Base-by-base conservation (phyloP, 352 stramenopile species). In the Salisapilia sapeloensis region DNA sequence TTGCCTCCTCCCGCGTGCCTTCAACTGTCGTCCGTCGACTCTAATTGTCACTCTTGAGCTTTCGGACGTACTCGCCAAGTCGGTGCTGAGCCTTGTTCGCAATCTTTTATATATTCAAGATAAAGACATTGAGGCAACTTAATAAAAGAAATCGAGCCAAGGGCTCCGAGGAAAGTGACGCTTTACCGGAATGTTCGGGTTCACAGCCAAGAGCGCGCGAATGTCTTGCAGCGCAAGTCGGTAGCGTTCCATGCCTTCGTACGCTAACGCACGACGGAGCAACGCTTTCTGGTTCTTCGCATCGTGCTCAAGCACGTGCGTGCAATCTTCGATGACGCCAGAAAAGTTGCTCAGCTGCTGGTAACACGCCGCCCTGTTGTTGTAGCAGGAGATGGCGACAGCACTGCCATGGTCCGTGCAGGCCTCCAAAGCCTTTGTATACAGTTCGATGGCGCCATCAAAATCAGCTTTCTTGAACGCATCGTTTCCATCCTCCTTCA, bases 341-440 rank as follows among this genome's bases (percentile, higher is more conserved):
- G 93, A 94, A 56, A 96, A 97, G 63, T 96, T 95, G 56, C 78
- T 95, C 40, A 97, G 87, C 71, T 96, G 87, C 62, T 97, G 93
- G 82, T 96, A 89, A 61, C 90, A 97, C 33, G 90, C 90, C 19
- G 90, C 79, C 50, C 90, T 84, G 49, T 97, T 97, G 53, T 90
- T 86, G 60, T 90, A 94, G 46, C 83, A 94, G 56, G 93, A 94
- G 35, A 97, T 54, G 6, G 83, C 71, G 21, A 97, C 44, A 4
- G 76, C 53, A 29, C 67, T 84, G 24, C 59, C 48, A 23, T 76
- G 60, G 29, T 91, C 59, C 34, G 31, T 58, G 40, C 41, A 56
- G 6, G 64, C 64, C 21, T 96, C 82, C 24, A 97, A 67, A 31
- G 84, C 92, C 60, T 96, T 84, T 18, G 78, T 76, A 62, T 97